Evolutionary conservation across 306 rosid genomes (phyloP), one percentile per base, ranked within the genome.

Genomic region (Inga leiocalycina): DNA sequence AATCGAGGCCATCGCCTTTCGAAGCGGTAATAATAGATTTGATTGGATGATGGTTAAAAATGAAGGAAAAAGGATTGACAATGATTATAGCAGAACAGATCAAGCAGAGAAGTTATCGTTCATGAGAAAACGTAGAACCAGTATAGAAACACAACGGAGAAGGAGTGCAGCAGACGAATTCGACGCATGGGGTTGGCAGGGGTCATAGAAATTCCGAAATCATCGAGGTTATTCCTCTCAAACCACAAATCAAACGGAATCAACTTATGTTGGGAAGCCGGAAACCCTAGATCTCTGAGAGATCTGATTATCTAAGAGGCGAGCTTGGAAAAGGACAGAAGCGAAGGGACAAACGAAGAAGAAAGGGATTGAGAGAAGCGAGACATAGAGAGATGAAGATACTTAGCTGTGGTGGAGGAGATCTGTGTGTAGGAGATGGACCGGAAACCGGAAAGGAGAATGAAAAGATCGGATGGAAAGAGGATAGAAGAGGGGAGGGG

Each of bases 61-160:
- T 3, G 6, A 5, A 37, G 8, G 67, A 66, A 82, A 27, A 20
- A 19, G 59, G 77, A 65, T 72, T 75, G 0, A 35, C 15, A 72
- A 24, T 39, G 27, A 44, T 56, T 41, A 80, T 65, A 56, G 27
- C 66, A 62, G 3, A 10, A 20, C 3, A 22, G 61, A 80, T 44
- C 8, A 70, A 3, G 32, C 61, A 24, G 59, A 77, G 74, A 34
- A 69, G 46, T 17, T 2, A 72, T 54, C 84, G 81, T 88, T 91
- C 91, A 93, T 88, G 99, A 96, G 85, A 88, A 88, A 30, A 88
- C 86, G 83, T 88, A 88, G 81, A 88, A 88, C 90, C 90, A 88
- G 85, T 88, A 88, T 70, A 88, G 86, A 81, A 88, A 85, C 5
- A 30, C 90, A 43, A 85, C 90, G 27, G 90, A 88, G 88, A 88